Evolutionary conservation across 2,329 filamentous ascomycete species (phyloP), one percentile per base, ranked within the genome.

Genomic region (Alternaria arborescens): DNA sequence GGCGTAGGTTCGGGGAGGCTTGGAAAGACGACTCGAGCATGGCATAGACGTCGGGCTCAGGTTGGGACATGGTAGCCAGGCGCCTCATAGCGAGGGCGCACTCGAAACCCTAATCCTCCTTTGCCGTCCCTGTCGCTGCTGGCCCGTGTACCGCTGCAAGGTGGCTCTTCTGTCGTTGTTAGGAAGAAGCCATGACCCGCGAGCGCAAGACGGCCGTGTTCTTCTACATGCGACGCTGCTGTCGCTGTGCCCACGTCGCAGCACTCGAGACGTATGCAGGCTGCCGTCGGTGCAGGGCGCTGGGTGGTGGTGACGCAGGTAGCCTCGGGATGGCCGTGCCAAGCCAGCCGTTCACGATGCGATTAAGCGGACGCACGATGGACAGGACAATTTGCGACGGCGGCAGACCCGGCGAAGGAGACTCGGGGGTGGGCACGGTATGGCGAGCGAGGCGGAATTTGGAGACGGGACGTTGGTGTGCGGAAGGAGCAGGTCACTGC

Each of bases 1-100:
- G 60, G 60, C 65, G 71, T 16, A 73, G 61, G 30, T 69, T 65
- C 8, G 76, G 69, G 8, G 70, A 65, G 41, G 70, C 52, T 40
- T 68, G 55, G 66, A 77, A 76, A 18, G 76, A 73, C 24, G 71
- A 70, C 44, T 77, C 73, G 54, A 77, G 75, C 61, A 73, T 58
- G 28, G 69, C 62, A 66, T 75, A 74, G 41, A 71, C 60, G 60
- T 71, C 66, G 3, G 72, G 55, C 63, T 56, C 67, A n/a, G 57
- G n/a, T 36, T 51, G 60, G 42, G 69, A 41, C 75, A 77, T 77
- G 61, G 26, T 61, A n/a, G 50, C n/a, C 34, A 41, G n/a, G 16
- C 26, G 48, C 28, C 38, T 41, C 18, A 8, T n/a, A 24, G 18
- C 20, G 38, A 28, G 24, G 43, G 48, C 42, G 48, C 38, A 56